phyloP scores from a whole-genome alignment of 441 rosid species.

The Populus tomentosa region DNA sequence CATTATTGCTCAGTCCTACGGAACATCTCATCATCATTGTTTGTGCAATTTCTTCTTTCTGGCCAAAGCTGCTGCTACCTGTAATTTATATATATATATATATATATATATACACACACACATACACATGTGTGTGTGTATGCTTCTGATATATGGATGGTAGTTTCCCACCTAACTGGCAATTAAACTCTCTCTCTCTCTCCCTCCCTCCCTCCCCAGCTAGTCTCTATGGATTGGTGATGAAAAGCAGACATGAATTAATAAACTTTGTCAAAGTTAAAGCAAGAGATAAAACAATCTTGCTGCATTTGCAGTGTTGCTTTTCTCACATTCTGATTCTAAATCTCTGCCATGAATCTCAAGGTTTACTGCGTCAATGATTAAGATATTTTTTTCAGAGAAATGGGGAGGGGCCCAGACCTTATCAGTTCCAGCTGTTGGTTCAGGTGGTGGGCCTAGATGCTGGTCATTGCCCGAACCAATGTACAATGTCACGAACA shows the following conservation, averaged over 20 bases:
- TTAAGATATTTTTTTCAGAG: slow-evolving; percentile 25
- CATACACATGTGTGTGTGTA: too few relatives aligned
- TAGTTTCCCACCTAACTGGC: too few relatives aligned
- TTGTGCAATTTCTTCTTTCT: slow-evolving; percentile 16
- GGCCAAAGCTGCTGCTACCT: slow-evolving; percentile 5
- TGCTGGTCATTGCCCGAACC: slow-evolving; percentile 56
- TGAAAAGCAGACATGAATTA: not conserved
- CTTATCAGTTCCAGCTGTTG: slow-evolving; percentile 65
- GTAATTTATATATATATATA: not conserved
- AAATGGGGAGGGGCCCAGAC: slow-evolving; percentile 30
- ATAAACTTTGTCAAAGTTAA: not conserved
- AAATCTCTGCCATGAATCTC: slow-evolving; percentile 32
- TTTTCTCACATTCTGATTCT: slow-evolving; percentile 11
- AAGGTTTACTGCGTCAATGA: slow-evolving; percentile 44
- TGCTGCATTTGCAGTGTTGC: not conserved
- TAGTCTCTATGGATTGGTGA: too few relatives aligned
- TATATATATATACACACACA: too few relatives aligned
- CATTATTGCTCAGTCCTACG: not conserved
- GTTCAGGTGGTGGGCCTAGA: slow-evolving; percentile 54
- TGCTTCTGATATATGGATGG: too few relatives aligned
- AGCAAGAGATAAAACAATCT: slow-evolving; percentile 21
- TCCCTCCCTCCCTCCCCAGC: too few relatives aligned
- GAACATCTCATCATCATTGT: slow-evolving; percentile 24
- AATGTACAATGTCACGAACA: slow-evolving; percentile 47
- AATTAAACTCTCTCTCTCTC: too few relatives aligned